Percentiles rank a stretch among this genome's conserved stretches.
These are phyloP conservation scores for Venturia asperata DNA, from an alignment of 2,329 filamentous ascomycete genomes.

Conservation along the genomic window DNA sequence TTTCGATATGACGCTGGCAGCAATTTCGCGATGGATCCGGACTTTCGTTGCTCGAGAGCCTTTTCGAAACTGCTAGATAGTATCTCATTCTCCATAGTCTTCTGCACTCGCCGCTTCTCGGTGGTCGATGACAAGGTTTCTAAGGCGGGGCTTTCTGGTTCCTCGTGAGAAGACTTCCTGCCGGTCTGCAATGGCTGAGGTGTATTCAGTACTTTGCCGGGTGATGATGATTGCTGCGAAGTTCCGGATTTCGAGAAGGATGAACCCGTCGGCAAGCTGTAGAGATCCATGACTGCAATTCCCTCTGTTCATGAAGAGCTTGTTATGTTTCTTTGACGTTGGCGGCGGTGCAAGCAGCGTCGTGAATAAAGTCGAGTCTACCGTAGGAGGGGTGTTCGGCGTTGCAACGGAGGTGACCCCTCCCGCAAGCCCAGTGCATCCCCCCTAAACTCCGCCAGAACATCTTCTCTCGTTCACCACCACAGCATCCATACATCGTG, in stretches of 20 bases:
- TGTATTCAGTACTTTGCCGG: neutral
- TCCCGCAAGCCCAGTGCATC: neutral
- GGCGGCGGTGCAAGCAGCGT: neutral
- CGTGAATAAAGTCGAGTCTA: neutral
- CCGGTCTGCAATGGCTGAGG: neutral
- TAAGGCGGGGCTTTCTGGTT: neutral
- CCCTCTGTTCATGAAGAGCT: neutral
- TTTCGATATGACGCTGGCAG: neutral
- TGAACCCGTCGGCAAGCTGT: neutral
- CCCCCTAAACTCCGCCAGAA: neutral
- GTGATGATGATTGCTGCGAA: neutral
- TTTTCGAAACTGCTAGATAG: constrained; percentile 7
- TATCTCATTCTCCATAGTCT: neutral
- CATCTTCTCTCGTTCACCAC: neutral
- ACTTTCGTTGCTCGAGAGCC: constrained; percentile 26
- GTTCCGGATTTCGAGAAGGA: neutral
- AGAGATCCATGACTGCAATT: neutral
- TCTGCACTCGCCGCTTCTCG: neutral
- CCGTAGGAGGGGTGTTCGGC: neutral
- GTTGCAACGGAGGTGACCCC: neutral
- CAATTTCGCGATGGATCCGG: constrained; percentile 24
- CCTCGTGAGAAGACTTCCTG: neutral
- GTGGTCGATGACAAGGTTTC: neutral
- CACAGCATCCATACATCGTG: neutral
- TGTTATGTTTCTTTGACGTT: neutral